Conservation (phyloP, 192 early-diverging fungal species). For the Umbelopsis isabellina region DNA sequence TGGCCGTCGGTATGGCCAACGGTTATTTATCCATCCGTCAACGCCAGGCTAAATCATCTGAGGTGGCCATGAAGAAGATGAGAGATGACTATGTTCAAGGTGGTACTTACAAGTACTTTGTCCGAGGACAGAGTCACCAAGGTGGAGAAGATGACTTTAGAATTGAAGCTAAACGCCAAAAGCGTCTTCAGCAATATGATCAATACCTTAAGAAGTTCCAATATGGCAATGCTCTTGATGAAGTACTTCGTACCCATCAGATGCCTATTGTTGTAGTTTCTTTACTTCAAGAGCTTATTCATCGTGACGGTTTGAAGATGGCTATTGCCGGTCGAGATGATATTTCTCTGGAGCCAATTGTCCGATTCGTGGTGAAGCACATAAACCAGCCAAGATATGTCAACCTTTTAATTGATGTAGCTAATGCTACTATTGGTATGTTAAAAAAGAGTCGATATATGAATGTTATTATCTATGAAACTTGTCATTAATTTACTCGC, state of each 20-base stretch:
- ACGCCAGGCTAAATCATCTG: conserved; percentile 77
- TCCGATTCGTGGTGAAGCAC: conserved; percentile 80
- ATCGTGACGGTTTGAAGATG: conserved; percentile 76
- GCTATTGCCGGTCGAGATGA: conserved; percentile 91
- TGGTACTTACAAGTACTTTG: conserved; percentile 76
- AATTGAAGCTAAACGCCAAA: conserved; percentile 68
- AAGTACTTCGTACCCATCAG: conserved; percentile 63
- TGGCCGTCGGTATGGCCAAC: conserved; percentile 91
- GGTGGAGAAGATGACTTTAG: conserved; percentile 71
- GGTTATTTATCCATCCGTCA: conserved; percentile 88
- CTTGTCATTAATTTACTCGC: background rate
- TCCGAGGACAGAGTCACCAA: conserved; percentile 59
- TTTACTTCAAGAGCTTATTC: conserved; percentile 88
- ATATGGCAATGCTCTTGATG: conserved; percentile 89
- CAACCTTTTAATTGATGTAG: conserved; percentile 75
- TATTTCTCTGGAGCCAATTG: conserved; percentile 78
- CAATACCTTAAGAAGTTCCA: conserved; percentile 81
- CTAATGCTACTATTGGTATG: conserved; percentile 73
- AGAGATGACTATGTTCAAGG: conserved; percentile 46
- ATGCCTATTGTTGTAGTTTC: conserved; percentile 67
- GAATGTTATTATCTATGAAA: background rate
- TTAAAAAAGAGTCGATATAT: background rate
- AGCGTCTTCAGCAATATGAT: conserved; percentile 80
- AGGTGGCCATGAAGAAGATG: conserved; percentile 54
- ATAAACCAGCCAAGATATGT: conserved; percentile 84